Conservation (phyloP, 331 rosid genomes). For the Cucumis variabilis region DNA sequence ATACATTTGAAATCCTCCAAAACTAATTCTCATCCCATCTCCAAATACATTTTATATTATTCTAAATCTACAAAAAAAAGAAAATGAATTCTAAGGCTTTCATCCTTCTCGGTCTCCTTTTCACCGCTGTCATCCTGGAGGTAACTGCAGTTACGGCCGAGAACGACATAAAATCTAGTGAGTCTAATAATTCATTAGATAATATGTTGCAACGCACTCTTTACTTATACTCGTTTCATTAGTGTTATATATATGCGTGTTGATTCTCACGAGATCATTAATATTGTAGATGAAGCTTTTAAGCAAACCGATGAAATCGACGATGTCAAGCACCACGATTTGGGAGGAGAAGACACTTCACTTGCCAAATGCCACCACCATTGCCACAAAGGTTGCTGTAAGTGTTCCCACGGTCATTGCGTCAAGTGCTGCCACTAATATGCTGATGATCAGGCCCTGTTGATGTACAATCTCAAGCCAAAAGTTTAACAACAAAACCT, state of each 20-base stretch:
- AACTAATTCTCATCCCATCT: too few species aligned
- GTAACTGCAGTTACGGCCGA: conserved; percentile 37
- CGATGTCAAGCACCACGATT: conserved; percentile 28
- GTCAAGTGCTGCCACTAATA: background rate
- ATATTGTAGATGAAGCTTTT: background rate
- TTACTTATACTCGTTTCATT: background rate
- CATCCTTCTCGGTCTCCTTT: conserved; percentile 38
- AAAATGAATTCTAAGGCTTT: conserved; percentile 46
- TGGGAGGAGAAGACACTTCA: background rate
- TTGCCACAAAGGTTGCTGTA: background rate
- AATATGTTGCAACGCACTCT: too few species aligned
- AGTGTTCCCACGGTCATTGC: background rate
- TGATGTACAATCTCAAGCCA: too few species aligned
- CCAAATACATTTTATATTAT: too few species aligned
- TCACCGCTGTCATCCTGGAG: conserved; percentile 41
- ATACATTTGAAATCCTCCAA: too few species aligned
- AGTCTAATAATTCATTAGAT: background rate
- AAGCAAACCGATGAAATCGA: background rate
- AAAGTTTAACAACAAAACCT: too few species aligned
- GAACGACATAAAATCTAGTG: conserved; percentile 9
- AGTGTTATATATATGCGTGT: background rate
- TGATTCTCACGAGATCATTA: background rate
- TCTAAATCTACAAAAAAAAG: too few species aligned
- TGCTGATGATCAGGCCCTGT: background rate
- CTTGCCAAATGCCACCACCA: background rate